A percentile compares a stretch with the other conserved stretches of the same genome.
phyloP scores from a whole-genome alignment of 2,329 filamentous ascomycete species.

The Microdochium trichocladiopsis region DNA sequence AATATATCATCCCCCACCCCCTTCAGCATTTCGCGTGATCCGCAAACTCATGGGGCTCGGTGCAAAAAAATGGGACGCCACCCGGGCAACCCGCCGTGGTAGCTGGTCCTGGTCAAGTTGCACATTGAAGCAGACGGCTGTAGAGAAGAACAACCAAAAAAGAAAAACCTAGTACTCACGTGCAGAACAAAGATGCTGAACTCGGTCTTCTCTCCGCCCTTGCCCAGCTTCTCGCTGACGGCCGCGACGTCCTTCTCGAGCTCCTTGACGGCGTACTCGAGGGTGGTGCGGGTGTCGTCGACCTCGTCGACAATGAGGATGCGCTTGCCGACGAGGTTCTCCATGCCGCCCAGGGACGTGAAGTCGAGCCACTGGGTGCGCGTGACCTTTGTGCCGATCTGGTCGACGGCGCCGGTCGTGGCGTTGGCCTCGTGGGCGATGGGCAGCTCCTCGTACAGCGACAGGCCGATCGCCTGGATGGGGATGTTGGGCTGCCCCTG shows the following conservation, averaged over 20 bases:
- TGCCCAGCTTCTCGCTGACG: slow-evolving; percentile 67
- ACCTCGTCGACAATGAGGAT: slow-evolving; percentile 83
- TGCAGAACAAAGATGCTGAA: slow-evolving; percentile 96
- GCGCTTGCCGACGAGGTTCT: slow-evolving; percentile 73
- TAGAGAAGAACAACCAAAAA: not conserved
- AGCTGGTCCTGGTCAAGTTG: no score
- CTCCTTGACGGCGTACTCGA: slow-evolving; percentile 75
- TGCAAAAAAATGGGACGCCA: no score
- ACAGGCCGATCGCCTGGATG: slow-evolving; percentile 97
- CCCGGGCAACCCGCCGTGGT: no score
- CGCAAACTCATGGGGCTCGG: no score
- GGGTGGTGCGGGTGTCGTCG: slow-evolving; percentile 72
- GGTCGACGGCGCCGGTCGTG: slow-evolving; percentile 54
- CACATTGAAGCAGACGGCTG: not conserved
- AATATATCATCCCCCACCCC: no score
- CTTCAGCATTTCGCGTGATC: no score
- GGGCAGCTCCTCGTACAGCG: slow-evolving; percentile 82
- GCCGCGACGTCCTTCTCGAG: slow-evolving; percentile 83
- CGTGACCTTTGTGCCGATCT: slow-evolving; percentile 86
- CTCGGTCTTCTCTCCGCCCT: slow-evolving; percentile 65
- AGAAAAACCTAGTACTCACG: slow-evolving; percentile 40
- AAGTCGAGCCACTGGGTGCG: slow-evolving; percentile 98
- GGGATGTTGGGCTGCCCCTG: slow-evolving; percentile 87
- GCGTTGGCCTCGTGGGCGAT: slow-evolving; percentile 41
- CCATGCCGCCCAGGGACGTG: slow-evolving; percentile 59